phyloP scores from a whole-genome alignment of 1,139 yeast species.

The Suhomyces bribrorum region DNA sequence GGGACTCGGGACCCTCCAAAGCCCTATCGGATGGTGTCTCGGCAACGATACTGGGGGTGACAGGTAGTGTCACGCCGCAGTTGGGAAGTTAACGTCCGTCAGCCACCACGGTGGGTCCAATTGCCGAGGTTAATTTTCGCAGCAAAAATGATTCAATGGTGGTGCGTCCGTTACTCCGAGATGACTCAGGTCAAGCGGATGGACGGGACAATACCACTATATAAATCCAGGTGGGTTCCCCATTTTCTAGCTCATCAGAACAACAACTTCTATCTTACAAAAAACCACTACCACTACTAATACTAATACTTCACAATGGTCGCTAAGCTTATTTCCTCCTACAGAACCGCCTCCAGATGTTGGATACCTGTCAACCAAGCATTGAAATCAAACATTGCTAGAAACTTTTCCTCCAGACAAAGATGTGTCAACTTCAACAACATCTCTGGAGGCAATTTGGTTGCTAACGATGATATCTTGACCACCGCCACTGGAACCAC shows the following conservation, averaged over 20 bases:
- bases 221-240: slow-evolving; percentile 2
- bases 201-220: slow-evolving; percentile 3
- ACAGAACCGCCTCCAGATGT: slow-evolving; percentile 48
- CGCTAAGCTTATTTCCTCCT: slow-evolving; percentile 36
- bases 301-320: slow-evolving; percentile 22
- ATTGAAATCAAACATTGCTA: slow-evolving; percentile 14
- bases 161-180: slow-evolving; percentile 13
- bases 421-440: slow-evolving; percentile 41
- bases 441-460: slow-evolving; percentile 33
- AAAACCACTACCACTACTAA: neutral
- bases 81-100: neutral
- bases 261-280: neutral
- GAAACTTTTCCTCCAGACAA: slow-evolving; percentile 41
- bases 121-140: slow-evolving; percentile 6
- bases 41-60: no score
- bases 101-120: slow-evolving; percentile 2
- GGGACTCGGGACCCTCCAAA: no score
- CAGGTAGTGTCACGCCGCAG: neutral
- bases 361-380: slow-evolving; percentile 38
- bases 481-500: slow-evolving; percentile 11
- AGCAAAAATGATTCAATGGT: slow-evolving; percentile 2
- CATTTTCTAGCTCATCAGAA: neutral
- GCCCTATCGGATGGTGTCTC: no score
- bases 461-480: slow-evolving; percentile 41
- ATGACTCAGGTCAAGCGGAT: slow-evolving; percentile 12